A percentile compares a stretch with the other conserved stretches of the same genome.
phyloP scores from a whole-genome alignment of 2,329 filamentous ascomycete genomes.

The Capronia americana region DNA sequence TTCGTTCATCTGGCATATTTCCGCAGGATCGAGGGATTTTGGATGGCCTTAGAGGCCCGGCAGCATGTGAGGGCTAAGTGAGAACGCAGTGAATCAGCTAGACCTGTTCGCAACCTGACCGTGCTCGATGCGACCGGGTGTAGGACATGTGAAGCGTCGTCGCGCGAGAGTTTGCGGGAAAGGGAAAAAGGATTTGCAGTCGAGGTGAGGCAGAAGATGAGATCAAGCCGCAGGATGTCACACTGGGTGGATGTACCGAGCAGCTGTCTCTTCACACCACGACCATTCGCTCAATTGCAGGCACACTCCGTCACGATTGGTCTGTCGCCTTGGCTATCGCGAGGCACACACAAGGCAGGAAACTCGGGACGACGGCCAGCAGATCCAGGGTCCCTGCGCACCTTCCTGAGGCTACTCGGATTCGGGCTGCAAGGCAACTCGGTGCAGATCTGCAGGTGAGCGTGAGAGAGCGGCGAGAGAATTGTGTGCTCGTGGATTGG shows the following conservation, averaged over 20 bases:
- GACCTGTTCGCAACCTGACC: conserved; percentile 15
- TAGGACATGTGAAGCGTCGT: conserved; percentile 7
- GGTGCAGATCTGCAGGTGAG: conserved; percentile 19
- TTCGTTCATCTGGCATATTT: conserved; percentile 35
- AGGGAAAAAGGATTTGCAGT: conserved; percentile 1
- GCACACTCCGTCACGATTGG: conserved; percentile 18
- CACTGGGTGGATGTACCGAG: conserved; percentile 12
- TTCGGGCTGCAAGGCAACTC: conserved; percentile 23
- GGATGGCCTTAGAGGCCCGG: neutral
- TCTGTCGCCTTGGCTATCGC: conserved; percentile 5
- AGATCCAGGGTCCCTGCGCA: conserved; percentile 30
- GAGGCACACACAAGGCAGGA: conserved; percentile 17
- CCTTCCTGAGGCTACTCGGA: neutral
- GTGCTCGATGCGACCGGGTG: conserved; percentile 8
- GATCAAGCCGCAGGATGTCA: conserved; percentile 18
- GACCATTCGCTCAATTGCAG: conserved; percentile 22
- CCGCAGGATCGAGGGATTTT: neutral
- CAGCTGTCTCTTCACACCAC: conserved; percentile 10
- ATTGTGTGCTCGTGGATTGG: conserved; percentile 16
- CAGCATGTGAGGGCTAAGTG: conserved; percentile 17
- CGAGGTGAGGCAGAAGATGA: conserved; percentile 21
- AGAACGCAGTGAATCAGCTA: neutral
- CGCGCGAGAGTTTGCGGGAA: conserved; percentile 8
- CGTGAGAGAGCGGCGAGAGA: neutral
- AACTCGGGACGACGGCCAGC: conserved; percentile 5